Conservation (phyloP, 331 rosid species). For the Saraca asoca region DNA sequence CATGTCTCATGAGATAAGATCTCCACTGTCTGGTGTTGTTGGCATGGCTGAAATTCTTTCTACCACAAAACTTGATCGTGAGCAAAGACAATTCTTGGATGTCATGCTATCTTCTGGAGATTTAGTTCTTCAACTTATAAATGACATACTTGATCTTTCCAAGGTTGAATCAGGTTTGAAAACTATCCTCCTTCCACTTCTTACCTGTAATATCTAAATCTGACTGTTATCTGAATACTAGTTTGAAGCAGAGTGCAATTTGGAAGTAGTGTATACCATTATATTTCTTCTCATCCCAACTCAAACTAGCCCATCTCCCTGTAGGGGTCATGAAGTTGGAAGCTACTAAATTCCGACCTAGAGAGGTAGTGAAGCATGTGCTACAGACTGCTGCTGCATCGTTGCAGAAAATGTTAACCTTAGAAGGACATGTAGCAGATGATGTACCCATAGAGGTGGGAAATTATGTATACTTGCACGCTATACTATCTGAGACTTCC, state of each 20-base stretch:
- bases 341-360: slow-evolving; percentile 89
- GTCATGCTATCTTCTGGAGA: slow-evolving; percentile 96
- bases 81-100: slow-evolving; percentile 76
- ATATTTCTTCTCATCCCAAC: background rate
- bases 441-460: slow-evolving; percentile 90
- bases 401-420: slow-evolving; percentile 71
- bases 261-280: background rate
- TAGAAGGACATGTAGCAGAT: slow-evolving; percentile 91
- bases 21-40: slow-evolving; percentile 90
- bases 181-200: slow-evolving; percentile 21
- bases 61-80: slow-evolving; percentile 78
- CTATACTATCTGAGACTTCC: background rate
- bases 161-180: slow-evolving; percentile 92
- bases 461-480: slow-evolving; percentile 7
- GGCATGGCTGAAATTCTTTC: slow-evolving; percentile 95
- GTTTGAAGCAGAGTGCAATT: background rate
- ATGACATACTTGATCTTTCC: slow-evolving; percentile 95
- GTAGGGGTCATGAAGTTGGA: slow-evolving; percentile 97
- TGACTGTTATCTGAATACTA: slow-evolving; percentile 2
- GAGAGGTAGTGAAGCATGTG: slow-evolving; percentile 92
- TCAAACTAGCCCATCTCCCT: background rate
- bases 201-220: background rate
- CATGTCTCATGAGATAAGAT: slow-evolving; percentile 96
- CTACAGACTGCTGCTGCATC: slow-evolving; percentile 98
- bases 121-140: slow-evolving; percentile 92